Evolutionary conservation across 495 filamentous ascomycete species (phyloP).

Genomic region (Glutinoglossum americanum): DNA sequence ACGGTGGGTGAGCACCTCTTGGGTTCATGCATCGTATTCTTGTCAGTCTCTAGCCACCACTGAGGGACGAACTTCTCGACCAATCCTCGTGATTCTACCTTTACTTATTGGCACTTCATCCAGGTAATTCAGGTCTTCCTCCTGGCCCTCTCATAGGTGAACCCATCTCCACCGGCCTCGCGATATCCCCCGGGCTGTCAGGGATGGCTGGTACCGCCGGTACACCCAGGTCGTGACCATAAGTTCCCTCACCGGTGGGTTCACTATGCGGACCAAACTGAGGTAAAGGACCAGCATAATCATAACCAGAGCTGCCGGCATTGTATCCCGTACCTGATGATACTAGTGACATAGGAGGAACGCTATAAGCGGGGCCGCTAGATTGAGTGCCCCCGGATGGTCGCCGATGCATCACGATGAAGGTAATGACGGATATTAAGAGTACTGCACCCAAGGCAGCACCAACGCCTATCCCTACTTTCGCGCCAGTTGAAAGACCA

Average conservation of each 20-base stretch:
- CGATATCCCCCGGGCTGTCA: slow-evolving; percentile 2
- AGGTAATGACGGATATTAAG: background rate
- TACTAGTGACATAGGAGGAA: background rate
- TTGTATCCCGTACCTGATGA: background rate
- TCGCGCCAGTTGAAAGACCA: slow-evolving; percentile 4
- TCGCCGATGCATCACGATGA: background rate
- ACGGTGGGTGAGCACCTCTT: no score
- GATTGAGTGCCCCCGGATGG: background rate
- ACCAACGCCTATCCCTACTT: background rate
- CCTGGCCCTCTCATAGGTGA: no score
- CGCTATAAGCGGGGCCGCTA: background rate
- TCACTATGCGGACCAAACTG: background rate
- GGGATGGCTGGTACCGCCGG: slow-evolving; percentile 1
- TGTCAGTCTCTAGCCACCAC: background rate
- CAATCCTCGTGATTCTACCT: background rate
- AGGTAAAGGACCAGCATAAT: background rate
- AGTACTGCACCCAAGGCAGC: background rate
- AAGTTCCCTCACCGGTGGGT: background rate
- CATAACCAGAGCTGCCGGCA: background rate
- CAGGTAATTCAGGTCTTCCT: background rate
- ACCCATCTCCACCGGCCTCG: slow-evolving; percentile 1
- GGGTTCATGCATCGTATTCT: no score
- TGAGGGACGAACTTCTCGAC: background rate
- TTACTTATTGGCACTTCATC: background rate
- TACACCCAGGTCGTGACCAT: background rate